Evolutionary conservation across 371 early-diverging fungal species (phyloP), one percentile per base, ranked within the genome.

Genomic region (Mucor sp.): DNA sequence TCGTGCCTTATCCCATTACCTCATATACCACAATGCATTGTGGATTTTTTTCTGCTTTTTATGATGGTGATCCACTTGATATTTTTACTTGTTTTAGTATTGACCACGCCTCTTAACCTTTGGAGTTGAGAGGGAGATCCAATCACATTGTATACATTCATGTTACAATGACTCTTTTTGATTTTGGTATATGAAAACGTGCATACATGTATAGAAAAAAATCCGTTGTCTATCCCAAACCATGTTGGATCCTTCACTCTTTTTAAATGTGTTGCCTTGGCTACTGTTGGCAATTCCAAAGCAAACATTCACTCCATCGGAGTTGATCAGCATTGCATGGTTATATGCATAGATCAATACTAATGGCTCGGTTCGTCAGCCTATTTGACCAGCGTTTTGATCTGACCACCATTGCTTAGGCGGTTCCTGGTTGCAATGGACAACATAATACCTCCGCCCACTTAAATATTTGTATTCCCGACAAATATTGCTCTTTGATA

Each of bases 1-100:
- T n/a, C n/a, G n/a, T n/a, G n/a, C n/a, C n/a, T n/a, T n/a, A n/a
- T n/a, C n/a, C n/a, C n/a, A n/a, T n/a, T n/a, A n/a, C n/a, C n/a
- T n/a, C n/a, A n/a, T n/a, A n/a, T n/a, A n/a, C n/a, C n/a, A n/a
- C n/a, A n/a, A n/a, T n/a, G n/a, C n/a, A n/a, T n/a, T n/a, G n/a
- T n/a, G n/a, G n/a, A n/a, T n/a, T n/a, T n/a, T n/a, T n/a, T 41
- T 41, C 41, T 2, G 41, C 41, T 41, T 41, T 41, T 15, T 41
- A 15, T 15, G 4, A 41, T 17, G 1, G 4, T 6, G 35, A 35
- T 41, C 17, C 41, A 35, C 17, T 41, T 2, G 15, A 6, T 39
- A 39, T 39, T 39, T 53, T 53, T 53, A 53, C 53, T 53, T 53
- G 53, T 53, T 53, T 53, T 53, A 53, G 53, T 53, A 53, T 53